Conservation (phyloP, 495 filamentous ascomycete genomes). For the Neurospora sp. region DNA sequence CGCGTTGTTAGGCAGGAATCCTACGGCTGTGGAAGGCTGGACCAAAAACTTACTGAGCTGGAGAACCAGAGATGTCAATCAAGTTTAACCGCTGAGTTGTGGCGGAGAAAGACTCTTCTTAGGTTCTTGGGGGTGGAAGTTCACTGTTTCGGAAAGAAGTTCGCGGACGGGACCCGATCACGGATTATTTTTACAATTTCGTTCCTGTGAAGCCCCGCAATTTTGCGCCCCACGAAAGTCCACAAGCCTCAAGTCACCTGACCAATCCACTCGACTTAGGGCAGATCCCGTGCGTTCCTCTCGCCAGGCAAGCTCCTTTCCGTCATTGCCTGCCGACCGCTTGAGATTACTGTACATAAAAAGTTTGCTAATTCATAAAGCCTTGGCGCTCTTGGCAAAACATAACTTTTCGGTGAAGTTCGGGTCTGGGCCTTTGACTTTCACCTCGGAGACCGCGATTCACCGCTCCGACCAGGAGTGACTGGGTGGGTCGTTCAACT, state of each 20-base stretch:
- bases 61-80: conserved; percentile 49
- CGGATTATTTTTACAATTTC: conserved; percentile 24
- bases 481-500: background rate
- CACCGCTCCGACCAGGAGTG: background rate
- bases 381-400: background rate
- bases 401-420: background rate
- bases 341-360: background rate
- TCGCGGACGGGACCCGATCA: conserved; percentile 1
- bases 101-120: conserved; percentile 48
- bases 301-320: background rate
- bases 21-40: background rate
- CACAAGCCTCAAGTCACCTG: conserved; percentile 12
- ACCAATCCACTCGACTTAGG: conserved; percentile 15
- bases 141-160: conserved; percentile 12
- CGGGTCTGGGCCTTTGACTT: background rate
- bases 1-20: background rate
- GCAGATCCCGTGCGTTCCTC: conserved; percentile 9
- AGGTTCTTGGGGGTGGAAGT: conserved; percentile 27
- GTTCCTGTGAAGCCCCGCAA: conserved; percentile 20
- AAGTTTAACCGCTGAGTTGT: conserved; percentile 42
- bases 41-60: conserved; percentile 20
- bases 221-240: conserved; percentile 12
- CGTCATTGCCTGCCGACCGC: background rate
- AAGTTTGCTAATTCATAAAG: background rate
- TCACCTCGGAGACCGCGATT: background rate